Conservation (phyloP, 2,329 filamentous ascomycete species). For the Ceratocystis papillata region DNA sequence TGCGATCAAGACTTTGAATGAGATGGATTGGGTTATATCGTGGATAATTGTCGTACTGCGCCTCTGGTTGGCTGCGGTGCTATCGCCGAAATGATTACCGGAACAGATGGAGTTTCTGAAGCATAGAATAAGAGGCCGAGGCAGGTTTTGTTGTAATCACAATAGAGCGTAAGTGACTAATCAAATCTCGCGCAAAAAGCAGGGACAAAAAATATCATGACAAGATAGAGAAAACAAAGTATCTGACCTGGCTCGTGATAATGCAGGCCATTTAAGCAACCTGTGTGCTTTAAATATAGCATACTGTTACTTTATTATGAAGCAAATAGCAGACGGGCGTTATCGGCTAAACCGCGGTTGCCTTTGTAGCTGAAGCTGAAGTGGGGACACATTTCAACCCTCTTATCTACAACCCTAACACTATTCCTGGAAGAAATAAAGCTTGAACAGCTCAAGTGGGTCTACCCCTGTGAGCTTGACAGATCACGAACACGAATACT, state of each 20-base stretch:
- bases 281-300: constrained; percentile 6
- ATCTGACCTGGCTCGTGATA: constrained; percentile 1
- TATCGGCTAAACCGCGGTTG: neutral
- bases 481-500: constrained; percentile 14
- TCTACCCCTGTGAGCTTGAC: neutral
- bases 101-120: neutral
- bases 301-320: neutral
- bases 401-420: neutral
- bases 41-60: neutral
- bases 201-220: neutral
- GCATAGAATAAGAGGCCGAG: neutral
- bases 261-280: neutral
- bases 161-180: neutral
- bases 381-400: neutral
- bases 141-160: neutral
- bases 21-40: neutral
- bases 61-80: neutral
- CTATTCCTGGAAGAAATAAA: neutral
- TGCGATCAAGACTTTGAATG: neutral
- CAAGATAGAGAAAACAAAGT: constrained; percentile 1
- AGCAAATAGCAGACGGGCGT: neutral
- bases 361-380: no score
- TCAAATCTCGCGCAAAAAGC: neutral
- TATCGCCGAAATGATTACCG: neutral
- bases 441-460: neutral